Evolutionary conservation across 1,284 basidiomycete genomes (phyloP).

Genomic region (Farysia itapuensis): DNA sequence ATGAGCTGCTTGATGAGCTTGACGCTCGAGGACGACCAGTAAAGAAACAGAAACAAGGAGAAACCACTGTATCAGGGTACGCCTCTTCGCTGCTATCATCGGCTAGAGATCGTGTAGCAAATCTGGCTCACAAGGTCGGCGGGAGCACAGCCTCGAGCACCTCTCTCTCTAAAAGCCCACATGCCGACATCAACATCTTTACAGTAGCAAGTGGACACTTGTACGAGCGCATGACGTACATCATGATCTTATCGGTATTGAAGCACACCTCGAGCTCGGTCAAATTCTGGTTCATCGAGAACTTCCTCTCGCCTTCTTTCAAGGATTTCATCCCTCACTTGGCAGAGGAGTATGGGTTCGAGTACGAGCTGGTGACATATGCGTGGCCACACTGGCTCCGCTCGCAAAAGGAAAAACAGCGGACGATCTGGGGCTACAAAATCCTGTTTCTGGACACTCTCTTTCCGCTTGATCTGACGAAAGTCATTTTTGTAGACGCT

Average conservation of each 20-base stretch:
- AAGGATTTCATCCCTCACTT: slow-evolving; percentile 92
- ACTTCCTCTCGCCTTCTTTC: slow-evolving; percentile 97
- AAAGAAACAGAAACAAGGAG: not conserved
- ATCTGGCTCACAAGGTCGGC: slow-evolving; percentile 1
- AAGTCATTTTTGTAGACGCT: slow-evolving; percentile 97
- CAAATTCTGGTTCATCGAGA: slow-evolving; percentile 99
- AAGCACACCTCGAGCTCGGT: slow-evolving; percentile 87
- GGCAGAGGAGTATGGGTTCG: slow-evolving; percentile 84
- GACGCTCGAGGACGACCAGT: slow-evolving; percentile 22
- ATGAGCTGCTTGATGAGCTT: slow-evolving; percentile 69
- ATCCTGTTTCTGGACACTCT: slow-evolving; percentile 97
- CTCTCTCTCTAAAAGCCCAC: slow-evolving; percentile 1
- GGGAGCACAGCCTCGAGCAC: not conserved
- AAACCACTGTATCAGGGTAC: not conserved
- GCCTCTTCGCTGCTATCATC: slow-evolving; percentile 5
- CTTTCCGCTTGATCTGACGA: slow-evolving; percentile 96
- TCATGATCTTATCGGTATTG: slow-evolving; percentile 95
- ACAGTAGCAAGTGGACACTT: slow-evolving; percentile 94
- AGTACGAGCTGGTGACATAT: slow-evolving; percentile 96
- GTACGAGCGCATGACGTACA: slow-evolving; percentile 95
- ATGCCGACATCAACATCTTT: slow-evolving; percentile 89
- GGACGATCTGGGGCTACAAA: slow-evolving; percentile 98
- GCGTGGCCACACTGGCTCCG: slow-evolving; percentile 98
- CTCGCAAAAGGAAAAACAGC: slow-evolving; percentile 93
- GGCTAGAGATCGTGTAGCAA: slow-evolving; percentile 7